Conservation (phyloP, 2,329 filamentous ascomycete species). For the Sphaerulina vaccinii region DNA sequence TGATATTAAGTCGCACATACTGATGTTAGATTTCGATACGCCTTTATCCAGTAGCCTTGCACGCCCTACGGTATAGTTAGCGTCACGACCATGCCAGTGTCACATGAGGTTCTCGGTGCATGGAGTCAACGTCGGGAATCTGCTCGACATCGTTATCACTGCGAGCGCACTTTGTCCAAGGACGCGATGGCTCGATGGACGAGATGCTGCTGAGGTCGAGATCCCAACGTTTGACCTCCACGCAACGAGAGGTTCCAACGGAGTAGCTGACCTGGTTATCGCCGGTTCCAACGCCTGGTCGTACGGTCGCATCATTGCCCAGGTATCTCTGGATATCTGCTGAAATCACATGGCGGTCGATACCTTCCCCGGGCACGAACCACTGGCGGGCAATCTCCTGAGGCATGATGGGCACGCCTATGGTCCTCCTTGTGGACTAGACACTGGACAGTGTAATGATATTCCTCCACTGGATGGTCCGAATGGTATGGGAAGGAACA, state of each 20-base stretch:
- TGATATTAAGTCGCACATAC: conserved; percentile 36
- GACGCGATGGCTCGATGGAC: too few relatives aligned
- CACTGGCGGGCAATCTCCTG: conserved; percentile 45
- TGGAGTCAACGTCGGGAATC: too few relatives aligned
- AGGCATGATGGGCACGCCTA: conserved; percentile 29
- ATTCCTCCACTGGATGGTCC: conserved; percentile 6
- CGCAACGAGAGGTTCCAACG: conserved; percentile 20
- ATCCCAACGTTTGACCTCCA: too few relatives aligned
- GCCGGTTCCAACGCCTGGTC: conserved; percentile 47
- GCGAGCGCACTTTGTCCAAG: too few relatives aligned
- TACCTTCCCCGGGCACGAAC: conserved; percentile 52
- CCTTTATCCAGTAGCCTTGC: conserved; percentile 52
- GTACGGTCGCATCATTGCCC: conserved; percentile 51
- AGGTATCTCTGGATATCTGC: conserved; percentile 54
- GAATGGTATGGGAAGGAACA: neutral
- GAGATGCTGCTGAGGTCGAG: too few relatives aligned
- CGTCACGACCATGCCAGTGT: conserved; percentile 7
- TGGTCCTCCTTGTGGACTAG: conserved; percentile 1
- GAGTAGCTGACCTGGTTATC: conserved; percentile 44
- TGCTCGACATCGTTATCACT: too few relatives aligned
- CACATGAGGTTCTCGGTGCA: too few relatives aligned
- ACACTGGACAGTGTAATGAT: neutral
- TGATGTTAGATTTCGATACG: conserved; percentile 51
- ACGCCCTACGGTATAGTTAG: conserved; percentile 40
- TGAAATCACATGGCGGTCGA: conserved; percentile 53